Conservation (phyloP, 805 yeast genomes). For the Millerago galiae region DNA sequence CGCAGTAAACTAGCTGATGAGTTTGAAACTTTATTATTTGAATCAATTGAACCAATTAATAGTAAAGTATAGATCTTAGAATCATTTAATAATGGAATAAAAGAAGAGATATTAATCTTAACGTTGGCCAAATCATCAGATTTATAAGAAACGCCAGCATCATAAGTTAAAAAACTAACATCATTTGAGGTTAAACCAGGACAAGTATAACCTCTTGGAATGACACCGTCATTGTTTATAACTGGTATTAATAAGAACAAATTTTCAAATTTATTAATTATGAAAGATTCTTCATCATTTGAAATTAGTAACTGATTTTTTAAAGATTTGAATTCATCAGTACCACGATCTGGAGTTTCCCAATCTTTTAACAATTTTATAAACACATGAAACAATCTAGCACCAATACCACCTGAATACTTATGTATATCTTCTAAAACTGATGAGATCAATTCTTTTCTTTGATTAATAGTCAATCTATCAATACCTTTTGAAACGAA, state of each 20-base stretch:
- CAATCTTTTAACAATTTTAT: conserved; percentile 46
- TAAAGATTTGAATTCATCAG: conserved; percentile 34
- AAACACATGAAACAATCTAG: conserved; percentile 57
- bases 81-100: conserved; percentile 29
- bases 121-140: conserved; percentile 37
- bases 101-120: conserved; percentile 35
- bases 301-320: conserved; percentile 32
- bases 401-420: conserved; percentile 32
- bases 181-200: conserved; percentile 63
- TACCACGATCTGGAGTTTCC: conserved; percentile 42
- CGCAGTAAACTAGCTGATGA: conserved; percentile 45
- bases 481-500: conserved; percentile 66
- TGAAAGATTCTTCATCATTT: conserved; percentile 36
- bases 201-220: conserved; percentile 40
- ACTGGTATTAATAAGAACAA: conserved; percentile 53
- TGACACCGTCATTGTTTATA: conserved; percentile 28
- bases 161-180: conserved; percentile 54
- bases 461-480: conserved; percentile 37
- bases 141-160: conserved; percentile 60
- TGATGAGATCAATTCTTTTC: conserved; percentile 36
- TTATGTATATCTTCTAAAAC: conserved; percentile 41
- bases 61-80: conserved; percentile 40
- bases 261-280: conserved; percentile 43
- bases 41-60: conserved; percentile 59
- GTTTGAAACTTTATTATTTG: conserved; percentile 48